These are phyloP conservation scores for Neurospora sp. DNA, from an alignment of 2,329 filamentous ascomycete species.

Conservation along the genomic window DNA sequence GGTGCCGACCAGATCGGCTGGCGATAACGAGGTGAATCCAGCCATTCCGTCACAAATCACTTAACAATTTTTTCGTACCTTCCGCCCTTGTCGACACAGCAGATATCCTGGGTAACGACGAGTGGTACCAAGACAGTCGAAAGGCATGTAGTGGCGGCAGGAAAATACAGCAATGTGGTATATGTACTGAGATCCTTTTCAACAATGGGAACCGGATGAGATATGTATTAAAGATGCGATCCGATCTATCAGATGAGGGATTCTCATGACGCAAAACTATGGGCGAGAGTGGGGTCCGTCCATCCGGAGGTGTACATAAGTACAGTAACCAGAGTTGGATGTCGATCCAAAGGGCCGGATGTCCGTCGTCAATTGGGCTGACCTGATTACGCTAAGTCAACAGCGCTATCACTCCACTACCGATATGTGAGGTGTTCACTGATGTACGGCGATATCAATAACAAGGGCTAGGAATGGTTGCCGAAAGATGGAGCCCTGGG, in stretches of 20 bases:
- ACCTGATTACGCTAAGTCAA: background rate
- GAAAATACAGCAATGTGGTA: background rate
- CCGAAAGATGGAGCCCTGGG: background rate
- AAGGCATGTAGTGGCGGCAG: background rate
- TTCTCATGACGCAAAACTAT: background rate
- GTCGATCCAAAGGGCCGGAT: background rate
- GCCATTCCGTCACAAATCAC: constrained; percentile 4
- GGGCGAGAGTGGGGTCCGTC: background rate
- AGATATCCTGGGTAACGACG: background rate
- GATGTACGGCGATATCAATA: background rate
- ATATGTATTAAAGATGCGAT: background rate
- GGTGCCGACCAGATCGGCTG: constrained; percentile 8
- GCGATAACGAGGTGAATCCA: constrained; percentile 15
- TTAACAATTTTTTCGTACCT: background rate
- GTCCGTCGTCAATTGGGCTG: background rate
- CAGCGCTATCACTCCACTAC: background rate
- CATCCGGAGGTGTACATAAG: background rate
- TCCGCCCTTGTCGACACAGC: background rate
- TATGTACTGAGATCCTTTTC: background rate
- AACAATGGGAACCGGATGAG: background rate
- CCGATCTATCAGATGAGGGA: background rate
- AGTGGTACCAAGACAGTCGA: constrained; percentile 4
- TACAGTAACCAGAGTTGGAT: background rate
- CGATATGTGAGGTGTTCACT: background rate
- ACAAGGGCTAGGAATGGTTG: background rate